A percentile compares a stretch with the other conserved stretches of the same genome.
Evolutionary conservation across 768 basidiomycete genomes (phyloP).

Genomic region (Trametes cingulata): DNA sequence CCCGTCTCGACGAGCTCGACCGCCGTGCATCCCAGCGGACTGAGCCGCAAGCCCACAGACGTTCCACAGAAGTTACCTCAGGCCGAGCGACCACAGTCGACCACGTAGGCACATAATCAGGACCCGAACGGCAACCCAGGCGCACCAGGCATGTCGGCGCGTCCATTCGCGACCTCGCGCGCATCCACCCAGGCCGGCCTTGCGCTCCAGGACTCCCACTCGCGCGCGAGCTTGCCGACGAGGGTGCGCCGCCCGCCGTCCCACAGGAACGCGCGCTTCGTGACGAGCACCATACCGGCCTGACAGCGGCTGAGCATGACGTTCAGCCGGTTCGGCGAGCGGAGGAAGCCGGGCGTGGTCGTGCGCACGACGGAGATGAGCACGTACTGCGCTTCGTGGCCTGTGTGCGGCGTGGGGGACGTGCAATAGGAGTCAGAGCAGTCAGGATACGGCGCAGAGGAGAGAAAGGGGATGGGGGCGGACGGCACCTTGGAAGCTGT

Average conservation of each 20-base stretch:
- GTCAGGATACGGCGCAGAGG: no score
- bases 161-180: background rate
- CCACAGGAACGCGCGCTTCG: conserved; percentile 43
- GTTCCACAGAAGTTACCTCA: no score
- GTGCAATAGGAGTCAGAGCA: no score
- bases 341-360: conserved; percentile 46
- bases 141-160: background rate
- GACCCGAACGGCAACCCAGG: no score
- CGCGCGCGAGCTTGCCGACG: conserved; percentile 38
- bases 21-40: no score
- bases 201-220: conserved; percentile 32
- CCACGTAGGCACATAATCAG: no score
- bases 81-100: no score
- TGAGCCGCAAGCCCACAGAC: no score
- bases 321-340: conserved; percentile 47
- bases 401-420: conserved; percentile 27
- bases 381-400: conserved; percentile 53
- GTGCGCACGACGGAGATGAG: conserved; percentile 53
- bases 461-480: background rate
- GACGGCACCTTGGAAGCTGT: conserved; percentile 54
- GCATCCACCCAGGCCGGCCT: conserved; percentile 11
- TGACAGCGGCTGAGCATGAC: conserved; percentile 50
- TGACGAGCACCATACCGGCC: conserved; percentile 49
- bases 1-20: no score
- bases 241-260: conserved; percentile 37